Conservation (phyloP, 2,329 filamentous ascomycete genomes). For the Leptographium lundbergii region DNA sequence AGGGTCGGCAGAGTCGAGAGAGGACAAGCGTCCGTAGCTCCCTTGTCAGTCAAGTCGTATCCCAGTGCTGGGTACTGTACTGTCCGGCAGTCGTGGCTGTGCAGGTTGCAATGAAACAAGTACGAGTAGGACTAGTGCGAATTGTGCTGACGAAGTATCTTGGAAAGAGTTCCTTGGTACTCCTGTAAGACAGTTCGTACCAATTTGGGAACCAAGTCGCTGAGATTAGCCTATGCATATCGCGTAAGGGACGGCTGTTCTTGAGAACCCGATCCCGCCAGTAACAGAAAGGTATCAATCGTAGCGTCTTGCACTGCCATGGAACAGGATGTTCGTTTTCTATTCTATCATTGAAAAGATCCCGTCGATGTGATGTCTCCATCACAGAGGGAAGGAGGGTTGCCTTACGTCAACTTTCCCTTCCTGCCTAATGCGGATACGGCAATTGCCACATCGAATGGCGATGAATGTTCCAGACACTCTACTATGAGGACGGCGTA, state of each 20-base stretch:
- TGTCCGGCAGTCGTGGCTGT: background rate
- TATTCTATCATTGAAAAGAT: background rate
- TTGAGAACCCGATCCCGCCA: background rate
- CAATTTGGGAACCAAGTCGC: background rate
- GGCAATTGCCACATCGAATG: background rate
- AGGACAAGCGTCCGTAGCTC: background rate
- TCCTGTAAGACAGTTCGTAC: background rate
- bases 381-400: background rate
- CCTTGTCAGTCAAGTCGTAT: no score
- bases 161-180: background rate
- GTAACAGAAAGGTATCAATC: background rate
- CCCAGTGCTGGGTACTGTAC: background rate
- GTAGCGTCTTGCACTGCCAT: background rate
- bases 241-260: background rate
- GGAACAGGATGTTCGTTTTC: background rate
- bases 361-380: background rate
- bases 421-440: background rate
- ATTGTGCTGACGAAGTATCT: background rate
- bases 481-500: no score
- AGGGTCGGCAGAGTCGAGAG: background rate
- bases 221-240: background rate
- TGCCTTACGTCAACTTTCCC: background rate
- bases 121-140: no score
- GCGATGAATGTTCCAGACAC: no score
- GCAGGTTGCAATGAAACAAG: background rate